Conservation (phyloP, 176 grass and related monocot genomes). For the Carex myosuroides region DNA sequence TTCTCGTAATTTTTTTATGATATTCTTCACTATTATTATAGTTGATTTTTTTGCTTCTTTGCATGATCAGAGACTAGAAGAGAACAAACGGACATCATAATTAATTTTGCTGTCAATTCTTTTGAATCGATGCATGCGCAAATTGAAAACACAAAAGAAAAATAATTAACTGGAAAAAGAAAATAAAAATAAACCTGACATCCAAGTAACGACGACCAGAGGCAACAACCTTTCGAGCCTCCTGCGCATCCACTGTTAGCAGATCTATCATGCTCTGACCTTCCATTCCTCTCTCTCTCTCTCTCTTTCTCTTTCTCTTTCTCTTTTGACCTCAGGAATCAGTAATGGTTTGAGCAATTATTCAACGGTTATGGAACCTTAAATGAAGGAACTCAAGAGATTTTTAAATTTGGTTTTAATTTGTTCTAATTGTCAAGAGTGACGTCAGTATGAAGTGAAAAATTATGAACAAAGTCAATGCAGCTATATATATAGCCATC, state of each 20-base stretch:
- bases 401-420: not conserved
- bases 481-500: not conserved
- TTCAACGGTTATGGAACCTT: not conserved
- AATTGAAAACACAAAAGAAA: too few species aligned
- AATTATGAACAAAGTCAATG: constrained; percentile 5
- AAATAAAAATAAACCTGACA: constrained; percentile 12
- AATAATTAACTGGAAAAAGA: not conserved
- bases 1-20: too few species aligned
- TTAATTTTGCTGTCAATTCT: too few species aligned
- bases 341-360: not conserved
- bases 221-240: constrained; percentile 10
- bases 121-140: too few species aligned
- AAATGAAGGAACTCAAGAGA: not conserved
- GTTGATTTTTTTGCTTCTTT: too few species aligned
- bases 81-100: too few species aligned
- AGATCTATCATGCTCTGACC: not conserved
- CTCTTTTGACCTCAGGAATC: too few species aligned
- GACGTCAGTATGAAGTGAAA: not conserved
- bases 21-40: too few species aligned
- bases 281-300: constrained; percentile 11
- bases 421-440: not conserved
- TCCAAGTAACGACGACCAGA: constrained; percentile 12
- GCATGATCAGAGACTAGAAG: too few species aligned
- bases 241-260: not conserved
- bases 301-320: not conserved